A percentile compares a stretch with the other conserved stretches of the same genome.
Evolutionary conservation across 305 asterid species (phyloP).

Genomic region (Solanum chacoense): DNA sequence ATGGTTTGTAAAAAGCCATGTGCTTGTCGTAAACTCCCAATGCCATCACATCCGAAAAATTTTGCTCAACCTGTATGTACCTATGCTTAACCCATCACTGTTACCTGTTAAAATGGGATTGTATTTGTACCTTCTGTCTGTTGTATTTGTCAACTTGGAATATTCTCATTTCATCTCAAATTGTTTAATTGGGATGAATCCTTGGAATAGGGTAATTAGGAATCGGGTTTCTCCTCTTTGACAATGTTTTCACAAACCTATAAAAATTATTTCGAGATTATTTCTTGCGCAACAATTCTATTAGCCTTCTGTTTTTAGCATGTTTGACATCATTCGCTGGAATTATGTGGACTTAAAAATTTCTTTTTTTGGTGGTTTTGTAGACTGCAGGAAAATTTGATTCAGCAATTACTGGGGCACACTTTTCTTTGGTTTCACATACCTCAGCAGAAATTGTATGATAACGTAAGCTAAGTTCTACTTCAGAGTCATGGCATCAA

Average conservation of each 20-base stretch:
- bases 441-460: not conserved
- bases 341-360: not conserved
- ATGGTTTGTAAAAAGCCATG: not conserved
- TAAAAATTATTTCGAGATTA: not conserved
- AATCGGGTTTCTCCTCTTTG: not conserved
- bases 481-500: conserved; percentile 39
- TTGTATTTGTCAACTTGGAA: not conserved
- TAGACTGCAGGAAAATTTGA: not conserved
- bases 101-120: not conserved
- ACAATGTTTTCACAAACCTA: not conserved
- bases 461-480: not conserved
- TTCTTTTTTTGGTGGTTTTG: not conserved
- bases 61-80: not conserved
- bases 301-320: not conserved
- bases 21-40: not conserved
- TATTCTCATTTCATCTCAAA: not conserved
- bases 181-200: not conserved
- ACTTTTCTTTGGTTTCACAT: not conserved
- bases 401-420: not conserved
- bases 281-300: not conserved
- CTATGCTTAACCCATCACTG: not conserved
- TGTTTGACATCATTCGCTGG: not conserved
- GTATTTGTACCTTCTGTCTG: not conserved
- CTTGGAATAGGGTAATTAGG: not conserved
- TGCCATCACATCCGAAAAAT: not conserved